phyloP scores from a whole-genome alignment of 225 moss, liverwort and hornwort genomes.

The Marchantia polymorpha region DNA sequence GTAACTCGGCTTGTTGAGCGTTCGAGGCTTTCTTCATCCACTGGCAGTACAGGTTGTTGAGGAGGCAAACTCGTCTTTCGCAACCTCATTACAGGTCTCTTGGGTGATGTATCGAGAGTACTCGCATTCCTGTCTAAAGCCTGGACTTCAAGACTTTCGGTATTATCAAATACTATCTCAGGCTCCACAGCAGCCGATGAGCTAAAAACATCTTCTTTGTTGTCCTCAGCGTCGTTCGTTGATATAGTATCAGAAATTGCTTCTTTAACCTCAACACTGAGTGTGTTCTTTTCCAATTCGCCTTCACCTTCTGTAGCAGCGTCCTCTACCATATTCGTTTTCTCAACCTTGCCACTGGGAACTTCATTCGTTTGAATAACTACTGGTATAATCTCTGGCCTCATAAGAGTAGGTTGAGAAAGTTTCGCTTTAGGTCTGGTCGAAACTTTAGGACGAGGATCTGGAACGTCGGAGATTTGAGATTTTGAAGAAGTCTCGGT shows the following conservation, averaged over 20 bases:
- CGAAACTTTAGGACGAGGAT: slow-evolving; percentile 20
- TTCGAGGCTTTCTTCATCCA: slow-evolving; percentile 4
- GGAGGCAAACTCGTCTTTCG: background rate
- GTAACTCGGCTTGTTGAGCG: slow-evolving; percentile 20
- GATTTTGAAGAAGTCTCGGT: background rate
- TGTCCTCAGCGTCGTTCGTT: background rate
- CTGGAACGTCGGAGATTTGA: slow-evolving; percentile 23
- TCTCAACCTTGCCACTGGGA: background rate
- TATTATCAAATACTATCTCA: background rate
- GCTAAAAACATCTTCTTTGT: background rate
- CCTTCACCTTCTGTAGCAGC: background rate
- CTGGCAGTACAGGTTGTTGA: background rate
- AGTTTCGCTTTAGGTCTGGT: slow-evolving; percentile 36
- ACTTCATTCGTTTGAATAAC: background rate
- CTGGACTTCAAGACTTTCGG: background rate
- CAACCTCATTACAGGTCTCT: slow-evolving; percentile 9
- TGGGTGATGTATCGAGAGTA: background rate
- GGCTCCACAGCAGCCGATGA: background rate
- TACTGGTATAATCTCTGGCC: background rate
- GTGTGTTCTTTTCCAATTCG: background rate
- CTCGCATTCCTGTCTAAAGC: background rate
- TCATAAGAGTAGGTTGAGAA: slow-evolving; percentile 28
- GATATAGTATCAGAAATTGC: background rate
- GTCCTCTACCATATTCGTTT: background rate
- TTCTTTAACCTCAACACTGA: background rate